Percentiles rank a stretch among this genome's conserved stretches.
These are phyloP conservation scores for Fragilaria crotonensis DNA, from an alignment of 108 stramenopile genomes.

Conservation along the genomic window DNA sequence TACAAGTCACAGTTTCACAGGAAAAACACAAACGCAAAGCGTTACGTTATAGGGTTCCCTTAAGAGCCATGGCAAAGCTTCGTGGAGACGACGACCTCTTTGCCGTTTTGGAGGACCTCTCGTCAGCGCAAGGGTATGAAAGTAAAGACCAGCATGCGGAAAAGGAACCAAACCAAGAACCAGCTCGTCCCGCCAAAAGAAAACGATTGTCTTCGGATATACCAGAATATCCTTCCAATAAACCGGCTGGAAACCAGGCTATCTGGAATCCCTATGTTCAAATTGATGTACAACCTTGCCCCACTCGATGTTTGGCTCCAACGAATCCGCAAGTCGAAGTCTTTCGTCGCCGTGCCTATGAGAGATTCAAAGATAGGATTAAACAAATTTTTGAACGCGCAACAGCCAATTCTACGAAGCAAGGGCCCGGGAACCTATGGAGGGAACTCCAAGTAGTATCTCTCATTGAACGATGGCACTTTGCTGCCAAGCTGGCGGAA, in stretches of 20 bases:
- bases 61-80: conserved; percentile 9
- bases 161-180: not conserved
- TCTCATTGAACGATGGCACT: conserved; percentile 58
- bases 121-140: conserved; percentile 6
- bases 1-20: no score
- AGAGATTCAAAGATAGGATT: conserved; percentile 60
- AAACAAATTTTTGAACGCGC: conserved; percentile 25
- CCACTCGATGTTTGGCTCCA: not conserved
- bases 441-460: conserved; percentile 43
- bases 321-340: conserved; percentile 67
- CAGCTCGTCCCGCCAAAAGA: not conserved
- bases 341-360: conserved; percentile 54
- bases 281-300: not conserved
- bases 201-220: conserved; percentile 1
- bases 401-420: not conserved
- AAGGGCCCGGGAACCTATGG: conserved; percentile 14
- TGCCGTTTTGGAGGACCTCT: conserved; percentile 29
- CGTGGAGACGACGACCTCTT: conserved; percentile 35
- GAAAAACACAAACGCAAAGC: no score
- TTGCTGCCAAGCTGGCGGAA: conserved; percentile 35
- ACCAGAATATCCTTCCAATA: conserved; percentile 1
- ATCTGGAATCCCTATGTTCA: conserved; percentile 44
- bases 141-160: not conserved
- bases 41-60: no score
- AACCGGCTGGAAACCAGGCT: conserved; percentile 18